phyloP scores from a whole-genome alignment of 768 basidiomycete species.

The Mycena filopes region DNA sequence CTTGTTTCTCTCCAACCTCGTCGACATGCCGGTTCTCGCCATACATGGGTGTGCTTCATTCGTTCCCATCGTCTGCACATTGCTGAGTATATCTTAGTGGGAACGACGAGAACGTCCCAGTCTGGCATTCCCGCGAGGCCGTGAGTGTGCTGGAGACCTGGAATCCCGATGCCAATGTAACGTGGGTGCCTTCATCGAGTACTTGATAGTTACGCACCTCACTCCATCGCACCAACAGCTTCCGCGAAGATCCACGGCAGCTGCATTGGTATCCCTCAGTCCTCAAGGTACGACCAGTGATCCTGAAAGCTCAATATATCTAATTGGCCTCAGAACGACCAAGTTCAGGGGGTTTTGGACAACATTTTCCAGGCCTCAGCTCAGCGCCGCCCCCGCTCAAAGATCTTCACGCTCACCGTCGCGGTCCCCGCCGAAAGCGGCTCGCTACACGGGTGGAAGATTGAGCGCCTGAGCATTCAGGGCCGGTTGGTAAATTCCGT shows the following conservation, averaged over 20 bases:
- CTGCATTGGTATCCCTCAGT: conserved; percentile 79
- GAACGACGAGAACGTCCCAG: conserved; percentile 87
- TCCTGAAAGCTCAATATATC: neutral
- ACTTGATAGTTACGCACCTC: neutral
- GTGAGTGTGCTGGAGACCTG: conserved; percentile 69
- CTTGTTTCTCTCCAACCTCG: conserved; percentile 82
- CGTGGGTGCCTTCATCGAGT: conserved; percentile 50
- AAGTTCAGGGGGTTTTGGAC: conserved; percentile 68
- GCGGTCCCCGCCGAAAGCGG: conserved; percentile 76
- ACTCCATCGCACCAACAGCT: conserved; percentile 46
- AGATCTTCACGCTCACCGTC: conserved; percentile 77
- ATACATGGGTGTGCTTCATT: conserved; percentile 75
- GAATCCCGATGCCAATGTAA: conserved; percentile 61
- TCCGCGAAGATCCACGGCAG: conserved; percentile 68
- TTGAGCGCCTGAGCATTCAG: conserved; percentile 67
- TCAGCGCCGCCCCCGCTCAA: conserved; percentile 24
- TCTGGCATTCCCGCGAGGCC: conserved; percentile 82
- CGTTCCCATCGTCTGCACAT: conserved; percentile 10
- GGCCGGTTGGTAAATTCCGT: conserved; percentile 64
- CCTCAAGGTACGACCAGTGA: conserved; percentile 48
- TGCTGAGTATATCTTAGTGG: conserved; percentile 55
- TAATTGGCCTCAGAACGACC: conserved; percentile 46
- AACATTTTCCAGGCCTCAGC: conserved; percentile 32
- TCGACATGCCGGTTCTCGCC: conserved; percentile 73
- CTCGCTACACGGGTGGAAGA: conserved; percentile 74